Conservation (phyloP, 352 stramenopile genomes). For the Globisporangium mamillatum region DNA sequence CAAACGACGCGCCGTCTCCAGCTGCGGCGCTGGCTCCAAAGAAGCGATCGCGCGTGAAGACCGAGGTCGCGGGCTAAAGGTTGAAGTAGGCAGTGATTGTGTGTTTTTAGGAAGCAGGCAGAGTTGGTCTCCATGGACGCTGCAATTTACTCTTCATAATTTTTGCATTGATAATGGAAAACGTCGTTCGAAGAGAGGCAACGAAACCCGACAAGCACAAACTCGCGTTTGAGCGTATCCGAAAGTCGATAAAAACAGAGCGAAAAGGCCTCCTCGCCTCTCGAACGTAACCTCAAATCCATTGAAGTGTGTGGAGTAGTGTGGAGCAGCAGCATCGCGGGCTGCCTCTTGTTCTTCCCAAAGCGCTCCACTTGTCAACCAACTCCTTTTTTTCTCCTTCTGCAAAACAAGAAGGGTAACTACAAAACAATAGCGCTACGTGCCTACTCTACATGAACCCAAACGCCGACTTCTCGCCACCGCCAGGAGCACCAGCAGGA, state of each 20-base stretch:
- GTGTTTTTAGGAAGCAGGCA: background rate
- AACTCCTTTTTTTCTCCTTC: background rate
- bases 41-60: constrained; percentile 21
- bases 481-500: background rate
- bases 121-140: background rate
- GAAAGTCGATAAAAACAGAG: background rate
- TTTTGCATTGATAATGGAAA: constrained; percentile 5
- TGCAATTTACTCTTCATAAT: background rate
- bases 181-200: background rate
- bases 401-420: background rate
- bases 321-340: background rate
- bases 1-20: background rate
- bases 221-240: background rate
- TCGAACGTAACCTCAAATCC: background rate
- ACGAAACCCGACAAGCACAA: background rate
- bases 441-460: constrained; percentile 83
- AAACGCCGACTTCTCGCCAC: constrained; percentile 72
- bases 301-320: background rate
- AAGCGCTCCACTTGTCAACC: background rate
- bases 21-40: background rate
- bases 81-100: background rate
- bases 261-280: background rate
- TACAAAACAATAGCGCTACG: background rate
- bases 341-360: background rate
- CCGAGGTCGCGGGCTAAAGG: background rate